Evolutionary conservation across 139 green algal genomes (phyloP).

Genomic region (Nannochloris sp.): DNA sequence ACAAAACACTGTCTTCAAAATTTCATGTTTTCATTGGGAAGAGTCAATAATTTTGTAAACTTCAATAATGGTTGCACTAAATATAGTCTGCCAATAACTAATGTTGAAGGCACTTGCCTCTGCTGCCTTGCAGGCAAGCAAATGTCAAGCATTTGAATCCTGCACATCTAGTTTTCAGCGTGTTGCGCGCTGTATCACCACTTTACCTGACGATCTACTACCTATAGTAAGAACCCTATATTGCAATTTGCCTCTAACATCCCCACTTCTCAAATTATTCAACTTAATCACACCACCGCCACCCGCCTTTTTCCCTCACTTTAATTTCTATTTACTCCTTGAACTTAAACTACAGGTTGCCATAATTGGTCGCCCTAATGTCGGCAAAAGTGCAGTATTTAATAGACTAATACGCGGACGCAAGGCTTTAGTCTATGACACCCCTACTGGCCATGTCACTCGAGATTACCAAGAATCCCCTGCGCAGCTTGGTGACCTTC

Average conservation of each 20-base stretch:
- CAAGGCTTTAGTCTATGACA: conserved; percentile 80
- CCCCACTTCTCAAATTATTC: background rate
- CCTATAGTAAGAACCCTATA: conserved; percentile 14
- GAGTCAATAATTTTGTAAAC: too few relatives aligned
- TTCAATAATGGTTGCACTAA: too few relatives aligned
- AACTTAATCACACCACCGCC: background rate
- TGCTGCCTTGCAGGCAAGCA: too few relatives aligned
- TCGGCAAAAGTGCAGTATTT: conserved; percentile 88
- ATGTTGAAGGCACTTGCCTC: too few relatives aligned
- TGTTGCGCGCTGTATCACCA: background rate
- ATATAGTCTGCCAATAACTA: too few relatives aligned
- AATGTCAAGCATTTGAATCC: too few relatives aligned
- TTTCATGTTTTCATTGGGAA: too few relatives aligned
- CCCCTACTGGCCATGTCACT: conserved; percentile 83
- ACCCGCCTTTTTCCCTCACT: background rate
- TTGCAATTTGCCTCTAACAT: background rate
- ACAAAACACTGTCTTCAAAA: too few relatives aligned
- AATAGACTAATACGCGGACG: conserved; percentile 61
- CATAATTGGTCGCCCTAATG: conserved; percentile 79
- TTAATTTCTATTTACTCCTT: background rate
- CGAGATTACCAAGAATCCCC: conserved; percentile 78
- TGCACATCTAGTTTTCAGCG: too few relatives aligned
- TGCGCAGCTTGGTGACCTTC: conserved; percentile 69
- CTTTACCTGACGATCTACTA: conserved; percentile 21
- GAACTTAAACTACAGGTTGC: conserved; percentile 38